Base-by-base conservation (phyloP, 345 rosid species). In the Populus euphratica region DNA sequence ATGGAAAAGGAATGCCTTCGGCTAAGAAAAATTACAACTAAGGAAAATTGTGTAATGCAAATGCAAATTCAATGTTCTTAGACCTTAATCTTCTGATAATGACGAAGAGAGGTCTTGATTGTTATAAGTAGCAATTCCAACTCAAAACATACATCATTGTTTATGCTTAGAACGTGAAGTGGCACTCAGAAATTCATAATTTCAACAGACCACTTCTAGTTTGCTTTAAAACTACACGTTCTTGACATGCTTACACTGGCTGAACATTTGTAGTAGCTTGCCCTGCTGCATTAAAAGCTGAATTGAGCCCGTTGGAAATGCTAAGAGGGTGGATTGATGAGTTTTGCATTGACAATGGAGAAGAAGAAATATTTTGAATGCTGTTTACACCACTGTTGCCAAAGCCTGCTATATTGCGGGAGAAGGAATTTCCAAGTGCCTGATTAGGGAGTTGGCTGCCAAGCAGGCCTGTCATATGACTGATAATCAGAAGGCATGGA, bases 181-280 rank as follows among this genome's bases (percentile, higher is more conserved):
- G 33, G 38, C 36, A 50, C 76, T 76, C 10, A 25, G 56, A 73
- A 67, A 50, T 67, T 63, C 12, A 23, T 21, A 25, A 5, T 41
- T 33, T 7, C 52, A 72, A 7, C 14, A n/a, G 35, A 62, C 64
- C 33, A 73, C 75, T 66, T 47, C 47, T 38, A 41, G 65, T 11
- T 25, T 50, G 61, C 63, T 68, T 72, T 6, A 6, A 47, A 10
- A 70, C 25, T 6, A 25, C 9, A 75, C 47, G 63, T 31, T 54
- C n/a, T 41, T 16, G 23, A 75, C 29, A 69, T 70, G 81, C 90
- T 77, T 85, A 87, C 87, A 72, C 74, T 27, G 73, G 76, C 43
- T 70, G 79, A 79, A 68, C 17, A 62, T 29, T 68, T 73, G 74
- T 56, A 56, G 81, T 54, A 27, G 77, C 77, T 70, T 74, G 81